Percentiles rank a stretch among this genome's conserved stretches.
These are phyloP conservation scores for Kickxella alabastrina DNA, from an alignment of 192 early-diverging fungal genomes.

Conservation along the genomic window DNA sequence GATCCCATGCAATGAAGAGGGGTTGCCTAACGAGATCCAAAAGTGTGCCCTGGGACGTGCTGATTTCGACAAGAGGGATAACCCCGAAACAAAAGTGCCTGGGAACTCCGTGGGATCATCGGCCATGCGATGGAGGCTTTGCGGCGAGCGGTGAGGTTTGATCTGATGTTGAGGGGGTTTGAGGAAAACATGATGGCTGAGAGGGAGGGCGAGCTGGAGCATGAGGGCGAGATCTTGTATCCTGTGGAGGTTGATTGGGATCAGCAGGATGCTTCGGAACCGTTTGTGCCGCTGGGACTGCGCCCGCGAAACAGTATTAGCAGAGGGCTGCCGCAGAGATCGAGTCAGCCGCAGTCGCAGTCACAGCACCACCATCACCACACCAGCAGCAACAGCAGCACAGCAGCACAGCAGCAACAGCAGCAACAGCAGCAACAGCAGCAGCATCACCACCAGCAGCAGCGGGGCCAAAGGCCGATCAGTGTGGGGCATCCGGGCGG, in stretches of 20 bases:
- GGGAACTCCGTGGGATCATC: conserved; percentile 34
- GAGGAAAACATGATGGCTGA: too few relatives aligned
- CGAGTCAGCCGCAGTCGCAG: too few relatives aligned
- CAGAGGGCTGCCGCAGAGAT: too few relatives aligned
- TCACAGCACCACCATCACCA: too few relatives aligned
- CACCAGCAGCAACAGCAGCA: too few relatives aligned
- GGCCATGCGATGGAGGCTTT: conserved; percentile 24
- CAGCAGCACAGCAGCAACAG: too few relatives aligned
- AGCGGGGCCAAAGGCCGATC: neutral
- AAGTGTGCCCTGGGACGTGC: conserved; percentile 20
- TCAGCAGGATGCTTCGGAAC: conserved; percentile 5
- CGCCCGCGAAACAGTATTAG: too few relatives aligned
- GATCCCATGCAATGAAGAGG: conserved; percentile 44
- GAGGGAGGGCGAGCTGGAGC: conserved; percentile 2
- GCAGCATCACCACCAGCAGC: neutral
- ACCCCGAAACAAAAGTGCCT: too few relatives aligned
- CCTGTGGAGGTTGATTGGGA: conserved; percentile 27
- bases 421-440: neutral
- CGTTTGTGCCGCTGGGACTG: conserved; percentile 22
- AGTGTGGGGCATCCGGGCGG: too few relatives aligned
- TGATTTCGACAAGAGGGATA: too few relatives aligned
- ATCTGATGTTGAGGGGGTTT: conserved; percentile 20
- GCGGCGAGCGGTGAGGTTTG: conserved; percentile 14
- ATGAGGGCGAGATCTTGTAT: conserved; percentile 13
- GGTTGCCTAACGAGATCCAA: conserved; percentile 50